These are phyloP conservation scores for Stagonosporopsis vannaccii DNA, from an alignment of 2,329 filamentous ascomycete species.

Conservation along the genomic window DNA sequence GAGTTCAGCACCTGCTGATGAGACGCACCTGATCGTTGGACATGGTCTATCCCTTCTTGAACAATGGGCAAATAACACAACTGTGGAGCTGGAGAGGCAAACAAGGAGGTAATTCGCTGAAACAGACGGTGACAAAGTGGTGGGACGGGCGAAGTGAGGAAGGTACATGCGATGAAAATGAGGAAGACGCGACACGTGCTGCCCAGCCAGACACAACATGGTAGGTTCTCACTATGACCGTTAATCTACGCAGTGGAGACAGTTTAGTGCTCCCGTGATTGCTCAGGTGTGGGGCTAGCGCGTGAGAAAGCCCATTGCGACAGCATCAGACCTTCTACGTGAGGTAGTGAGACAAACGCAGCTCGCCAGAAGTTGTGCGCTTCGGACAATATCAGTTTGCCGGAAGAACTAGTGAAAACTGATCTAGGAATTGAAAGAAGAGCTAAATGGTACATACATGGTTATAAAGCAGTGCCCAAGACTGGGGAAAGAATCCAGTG, in stretches of 20 bases:
- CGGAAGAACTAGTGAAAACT: too few relatives aligned
- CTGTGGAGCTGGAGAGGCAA: not conserved
- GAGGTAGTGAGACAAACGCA: slow-evolving; percentile 7
- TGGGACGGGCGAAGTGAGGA: not conserved
- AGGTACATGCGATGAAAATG: not conserved
- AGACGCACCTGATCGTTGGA: slow-evolving; percentile 9
- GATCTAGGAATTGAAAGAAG: not conserved
- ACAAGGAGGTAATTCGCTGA: too few relatives aligned
- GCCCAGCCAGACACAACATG: slow-evolving; percentile 4
- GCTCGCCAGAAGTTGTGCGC: too few relatives aligned
- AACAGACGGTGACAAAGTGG: not conserved
- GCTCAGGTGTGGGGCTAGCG: not conserved
- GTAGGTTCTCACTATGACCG: not conserved
- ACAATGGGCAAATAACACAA: not conserved
- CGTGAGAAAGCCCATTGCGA: not conserved
- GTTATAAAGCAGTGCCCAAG: too few relatives aligned
- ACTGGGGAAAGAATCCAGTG: not conserved
- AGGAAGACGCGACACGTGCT: slow-evolving; percentile 7
- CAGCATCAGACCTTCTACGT: not conserved
- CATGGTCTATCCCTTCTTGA: not conserved
- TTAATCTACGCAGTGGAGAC: not conserved
- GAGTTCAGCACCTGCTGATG: not conserved
- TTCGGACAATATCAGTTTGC: too few relatives aligned
- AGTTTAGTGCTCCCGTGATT: not conserved
- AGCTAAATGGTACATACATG: too few relatives aligned